Conservation (phyloP, 805 yeast species). For the Metschnikowia similis region DNA sequence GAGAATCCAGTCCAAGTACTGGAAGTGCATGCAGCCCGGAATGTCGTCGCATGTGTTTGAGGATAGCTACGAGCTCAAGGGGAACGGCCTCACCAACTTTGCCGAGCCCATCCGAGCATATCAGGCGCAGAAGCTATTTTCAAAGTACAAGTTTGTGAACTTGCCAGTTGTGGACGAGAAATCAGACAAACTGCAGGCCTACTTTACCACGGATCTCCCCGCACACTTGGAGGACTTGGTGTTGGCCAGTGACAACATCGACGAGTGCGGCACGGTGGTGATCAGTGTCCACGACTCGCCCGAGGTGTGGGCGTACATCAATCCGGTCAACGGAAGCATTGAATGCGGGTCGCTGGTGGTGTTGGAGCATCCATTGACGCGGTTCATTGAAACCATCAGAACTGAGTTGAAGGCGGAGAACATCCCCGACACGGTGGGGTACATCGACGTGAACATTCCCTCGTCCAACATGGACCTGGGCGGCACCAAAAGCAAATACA, state of each 20-base stretch:
- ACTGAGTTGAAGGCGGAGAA: slow-evolving; percentile 29
- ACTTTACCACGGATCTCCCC: slow-evolving; percentile 41
- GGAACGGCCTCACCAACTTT: slow-evolving; percentile 44
- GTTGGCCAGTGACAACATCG: slow-evolving; percentile 67
- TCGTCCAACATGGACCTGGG: slow-evolving; percentile 21
- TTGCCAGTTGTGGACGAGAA: slow-evolving; percentile 54
- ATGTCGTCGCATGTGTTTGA: slow-evolving; percentile 37
- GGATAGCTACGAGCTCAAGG: slow-evolving; percentile 36
- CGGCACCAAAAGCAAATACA: slow-evolving; percentile 31
- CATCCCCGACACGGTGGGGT: slow-evolving; percentile 48
- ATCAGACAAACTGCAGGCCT: slow-evolving; percentile 13
- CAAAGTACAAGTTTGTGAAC: slow-evolving; percentile 54
- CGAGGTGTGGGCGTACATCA: slow-evolving; percentile 83
- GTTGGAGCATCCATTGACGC: slow-evolving; percentile 62
- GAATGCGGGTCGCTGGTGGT: slow-evolving; percentile 70
- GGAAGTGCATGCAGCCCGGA: slow-evolving; percentile 82
- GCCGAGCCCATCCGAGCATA: slow-evolving; percentile 72
- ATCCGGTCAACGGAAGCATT: slow-evolving; percentile 73
- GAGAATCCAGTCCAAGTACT: slow-evolving; percentile 74
- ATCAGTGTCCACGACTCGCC: slow-evolving; percentile 87
- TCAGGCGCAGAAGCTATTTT: slow-evolving; percentile 57
- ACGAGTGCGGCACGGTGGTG: slow-evolving; percentile 58
- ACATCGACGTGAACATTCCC: slow-evolving; percentile 81
- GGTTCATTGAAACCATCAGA: slow-evolving; percentile 54
- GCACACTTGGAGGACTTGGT: slow-evolving; percentile 58